Evolutionary conservation across 2,329 filamentous ascomycete species (phyloP).

Genomic region (Monosporascus sp.): DNA sequence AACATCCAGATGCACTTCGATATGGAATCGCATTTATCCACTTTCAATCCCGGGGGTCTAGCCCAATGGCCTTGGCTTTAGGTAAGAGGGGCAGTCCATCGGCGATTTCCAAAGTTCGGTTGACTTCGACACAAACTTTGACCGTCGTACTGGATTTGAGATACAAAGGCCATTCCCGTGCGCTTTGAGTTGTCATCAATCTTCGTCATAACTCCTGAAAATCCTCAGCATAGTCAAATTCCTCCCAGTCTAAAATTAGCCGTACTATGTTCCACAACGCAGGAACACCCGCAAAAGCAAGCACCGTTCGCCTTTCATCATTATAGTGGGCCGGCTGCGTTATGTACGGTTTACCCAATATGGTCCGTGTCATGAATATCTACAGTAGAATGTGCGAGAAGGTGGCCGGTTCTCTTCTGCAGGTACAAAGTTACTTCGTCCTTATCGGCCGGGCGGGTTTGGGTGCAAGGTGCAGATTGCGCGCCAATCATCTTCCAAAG

Average conservation of each 20-base stretch:
- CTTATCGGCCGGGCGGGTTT: neutral
- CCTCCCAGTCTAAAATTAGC: too few relatives aligned
- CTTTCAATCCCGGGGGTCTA: neutral
- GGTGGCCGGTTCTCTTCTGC: neutral
- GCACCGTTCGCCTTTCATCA: too few relatives aligned
- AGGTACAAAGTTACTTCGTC: neutral
- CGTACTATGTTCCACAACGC: too few relatives aligned
- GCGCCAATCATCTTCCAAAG: neutral
- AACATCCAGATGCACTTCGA: neutral
- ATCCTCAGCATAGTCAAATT: too few relatives aligned
- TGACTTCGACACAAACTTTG: neutral
- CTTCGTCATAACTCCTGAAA: too few relatives aligned
- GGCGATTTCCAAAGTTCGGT: neutral
- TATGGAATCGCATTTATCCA: neutral
- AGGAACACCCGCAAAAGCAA: too few relatives aligned
- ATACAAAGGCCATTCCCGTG: neutral
- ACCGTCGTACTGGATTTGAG: neutral
- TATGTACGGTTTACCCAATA: too few relatives aligned
- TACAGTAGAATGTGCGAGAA: neutral
- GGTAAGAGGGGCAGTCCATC: neutral
- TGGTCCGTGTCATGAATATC: too few relatives aligned
- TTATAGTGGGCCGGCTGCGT: too few relatives aligned
- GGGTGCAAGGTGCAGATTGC: neutral
- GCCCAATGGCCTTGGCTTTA: neutral
- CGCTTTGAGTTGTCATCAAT: neutral